Evolutionary conservation across 164 flowering plant genomes (phyloP).

Genomic region (Saururus chinensis): DNA sequence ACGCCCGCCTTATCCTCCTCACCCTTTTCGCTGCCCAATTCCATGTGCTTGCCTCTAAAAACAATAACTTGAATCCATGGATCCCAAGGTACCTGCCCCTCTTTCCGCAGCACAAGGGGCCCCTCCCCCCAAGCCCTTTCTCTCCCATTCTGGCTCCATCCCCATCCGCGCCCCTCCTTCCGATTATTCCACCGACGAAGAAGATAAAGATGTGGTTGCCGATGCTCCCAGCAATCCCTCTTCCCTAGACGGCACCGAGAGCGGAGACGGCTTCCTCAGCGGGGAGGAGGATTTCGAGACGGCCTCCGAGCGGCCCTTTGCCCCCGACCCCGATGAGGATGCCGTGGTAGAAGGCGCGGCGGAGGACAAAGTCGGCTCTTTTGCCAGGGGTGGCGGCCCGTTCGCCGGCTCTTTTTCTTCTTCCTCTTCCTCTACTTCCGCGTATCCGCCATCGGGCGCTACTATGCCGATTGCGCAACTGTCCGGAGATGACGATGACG

Average conservation of each 20-base stretch:
- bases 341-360: slow-evolving; percentile 11
- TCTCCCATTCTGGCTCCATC: slow-evolving; percentile 16
- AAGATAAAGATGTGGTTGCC: background rate
- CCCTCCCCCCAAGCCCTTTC: slow-evolving; percentile 7
- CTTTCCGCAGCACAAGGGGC: slow-evolving; percentile 12
- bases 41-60: background rate
- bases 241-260: slow-evolving; percentile 47
- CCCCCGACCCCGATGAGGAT: slow-evolving; percentile 26
- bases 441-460: background rate
- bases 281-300: slow-evolving; percentile 62
- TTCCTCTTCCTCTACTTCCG: background rate
- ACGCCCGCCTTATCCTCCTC: background rate
- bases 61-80: slow-evolving; percentile 20
- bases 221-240: background rate
- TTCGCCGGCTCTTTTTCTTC: no score
- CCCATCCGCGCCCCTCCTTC: slow-evolving; percentile 35
- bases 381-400: background rate
- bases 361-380: slow-evolving; percentile 1
- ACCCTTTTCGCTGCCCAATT: background rate
- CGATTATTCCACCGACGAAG: slow-evolving; percentile 19
- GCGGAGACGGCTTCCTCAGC: slow-evolving; percentile 40
- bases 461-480: slow-evolving; percentile 24
- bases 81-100: slow-evolving; percentile 15
- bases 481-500: slow-evolving; percentile 28
- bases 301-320: slow-evolving; percentile 34